Evolutionary conservation across 1,139 yeast genomes (phyloP), one percentile per base, ranked within the genome.

Genomic region (Lodderomyces metapsilosis): DNA sequence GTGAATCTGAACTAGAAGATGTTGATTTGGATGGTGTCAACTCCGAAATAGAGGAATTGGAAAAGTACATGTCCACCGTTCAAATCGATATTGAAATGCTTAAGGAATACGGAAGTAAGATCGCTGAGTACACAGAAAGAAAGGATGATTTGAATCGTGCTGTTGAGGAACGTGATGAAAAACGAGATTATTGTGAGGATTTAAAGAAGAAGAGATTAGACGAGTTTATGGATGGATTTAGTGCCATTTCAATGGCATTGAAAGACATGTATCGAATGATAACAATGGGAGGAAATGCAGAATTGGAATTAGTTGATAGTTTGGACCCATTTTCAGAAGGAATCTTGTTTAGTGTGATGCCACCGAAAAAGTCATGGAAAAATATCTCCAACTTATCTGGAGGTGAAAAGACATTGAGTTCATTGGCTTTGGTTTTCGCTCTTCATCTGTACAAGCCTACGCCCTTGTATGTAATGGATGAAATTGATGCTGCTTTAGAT

Each of bases 251-350:
- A 1, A 73, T 83, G 62, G 87, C 96, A 6, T 75, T 94, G 49
- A 92, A 92, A 61, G 97, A 88, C 56, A 91, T 94, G 98, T 94
- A 94, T 57, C 95, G 91, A 57, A 88, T 92, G 95, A 92, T 94
- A 46, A 94, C 98, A 0, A 89, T 92, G 95, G 98, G 98, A 12
- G 99, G 99, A 32, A 94, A 91, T 68, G 99, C 99, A 0, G 98
- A 94, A 61, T 73, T 94, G 35, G 99, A 94, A 58, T 75, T 92
- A 41, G 98, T 91, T 16, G 98, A 94, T 59, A 84, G 95, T 51
- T 76, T 92, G 56, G 98, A 94, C 62, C 98, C 98, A n/a, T 94
- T 94, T 57, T 82, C 96, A 0, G 98, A 94, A 64, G 99, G 99
- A 25, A 91, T 94, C 37, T 68, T 89, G 37, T 94, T 94, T 62